These are phyloP conservation scores for Ganoderma sinense DNA, from an alignment of 1,284 basidiomycete genomes.

Conservation along the genomic window DNA sequence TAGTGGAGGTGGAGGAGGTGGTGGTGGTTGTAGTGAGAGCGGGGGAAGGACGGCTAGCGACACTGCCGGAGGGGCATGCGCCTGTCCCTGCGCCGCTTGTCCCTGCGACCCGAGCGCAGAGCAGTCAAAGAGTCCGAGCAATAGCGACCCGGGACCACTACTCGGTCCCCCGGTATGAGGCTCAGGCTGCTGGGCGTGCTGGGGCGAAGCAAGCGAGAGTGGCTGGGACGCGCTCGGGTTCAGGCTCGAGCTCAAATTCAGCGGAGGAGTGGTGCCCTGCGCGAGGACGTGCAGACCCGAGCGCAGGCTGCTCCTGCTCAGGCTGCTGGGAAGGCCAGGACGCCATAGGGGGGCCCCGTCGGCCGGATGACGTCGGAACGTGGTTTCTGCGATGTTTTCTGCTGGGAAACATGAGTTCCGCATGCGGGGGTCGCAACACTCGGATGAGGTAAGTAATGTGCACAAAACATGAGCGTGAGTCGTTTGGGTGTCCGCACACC, in stretches of 20 bases:
- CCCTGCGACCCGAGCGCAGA: conserved; percentile 3
- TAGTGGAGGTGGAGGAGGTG: neutral
- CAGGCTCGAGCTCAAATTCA: neutral
- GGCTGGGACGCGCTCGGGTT: conserved; percentile 1
- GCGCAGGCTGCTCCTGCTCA: conserved; percentile 19
- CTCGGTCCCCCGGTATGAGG: conserved; percentile 1
- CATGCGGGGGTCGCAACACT: conserved; percentile 1
- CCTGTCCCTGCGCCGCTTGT: conserved; percentile 3
- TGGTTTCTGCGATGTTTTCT: conserved; percentile 24
- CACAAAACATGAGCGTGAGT: conserved; percentile 6
- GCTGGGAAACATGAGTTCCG: conserved; percentile 25
- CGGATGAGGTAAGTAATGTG: conserved; percentile 29
- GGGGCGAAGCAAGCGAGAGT: conserved; percentile 1
- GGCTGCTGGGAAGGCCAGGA: conserved; percentile 5
- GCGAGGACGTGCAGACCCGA: conserved; percentile 14
- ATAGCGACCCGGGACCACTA: conserved; percentile 9
- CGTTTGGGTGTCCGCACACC: neutral
- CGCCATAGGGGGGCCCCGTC: conserved; percentile 23
- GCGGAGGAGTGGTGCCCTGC: conserved; percentile 10
- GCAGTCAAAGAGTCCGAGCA: conserved; percentile 3
- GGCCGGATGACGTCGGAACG: conserved; percentile 17
- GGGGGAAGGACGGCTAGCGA: conserved; percentile 11
- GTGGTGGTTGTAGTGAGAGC: conserved; percentile 1
- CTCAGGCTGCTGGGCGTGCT: neutral
- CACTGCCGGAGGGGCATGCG: conserved; percentile 13